A percentile compares a stretch with the other conserved stretches of the same genome.
phyloP scores from a whole-genome alignment of 441 rosid species.

The Capsella rubella region DNA sequence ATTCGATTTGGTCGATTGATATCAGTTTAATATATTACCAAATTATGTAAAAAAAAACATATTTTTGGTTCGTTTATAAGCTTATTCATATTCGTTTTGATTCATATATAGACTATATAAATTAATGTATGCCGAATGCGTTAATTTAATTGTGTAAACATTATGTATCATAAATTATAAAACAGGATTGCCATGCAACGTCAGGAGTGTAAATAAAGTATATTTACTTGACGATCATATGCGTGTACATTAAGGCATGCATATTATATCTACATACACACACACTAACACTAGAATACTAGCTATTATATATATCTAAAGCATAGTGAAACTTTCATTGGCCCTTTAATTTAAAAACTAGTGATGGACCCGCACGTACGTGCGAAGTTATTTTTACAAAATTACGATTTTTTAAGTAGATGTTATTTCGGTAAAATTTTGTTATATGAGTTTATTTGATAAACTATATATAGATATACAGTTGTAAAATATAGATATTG shows the following conservation, averaged over 20 bases:
- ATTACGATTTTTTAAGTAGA: too few species aligned
- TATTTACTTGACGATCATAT: slow-evolving; percentile 17
- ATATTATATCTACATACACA: not conserved
- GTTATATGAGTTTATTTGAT: too few species aligned
- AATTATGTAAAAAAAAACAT: not conserved
- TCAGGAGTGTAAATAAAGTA: slow-evolving; percentile 17
- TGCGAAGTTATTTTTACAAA: too few species aligned
- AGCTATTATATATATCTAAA: not conserved
- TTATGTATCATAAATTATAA: not conserved
- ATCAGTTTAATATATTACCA: too few species aligned
- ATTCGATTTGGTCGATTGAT: too few species aligned
- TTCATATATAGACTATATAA: not conserved
- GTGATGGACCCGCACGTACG: too few species aligned
- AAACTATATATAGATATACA: too few species aligned
- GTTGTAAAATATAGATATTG: too few species aligned
- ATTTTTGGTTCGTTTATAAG: not conserved
- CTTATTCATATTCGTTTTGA: not conserved
- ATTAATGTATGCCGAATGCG: not conserved
- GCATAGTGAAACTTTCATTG: slow-evolving; percentile 21
- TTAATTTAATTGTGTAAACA: not conserved
- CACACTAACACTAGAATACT: slow-evolving; percentile 1
- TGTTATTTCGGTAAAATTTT: too few species aligned
- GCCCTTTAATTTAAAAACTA: too few species aligned
- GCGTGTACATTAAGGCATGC: slow-evolving; percentile 24
- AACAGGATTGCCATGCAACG: slow-evolving; percentile 22